These are phyloP conservation scores for Pharus latifolius DNA, from an alignment of 176 grass and related monocot genomes.

Conservation along the genomic window DNA sequence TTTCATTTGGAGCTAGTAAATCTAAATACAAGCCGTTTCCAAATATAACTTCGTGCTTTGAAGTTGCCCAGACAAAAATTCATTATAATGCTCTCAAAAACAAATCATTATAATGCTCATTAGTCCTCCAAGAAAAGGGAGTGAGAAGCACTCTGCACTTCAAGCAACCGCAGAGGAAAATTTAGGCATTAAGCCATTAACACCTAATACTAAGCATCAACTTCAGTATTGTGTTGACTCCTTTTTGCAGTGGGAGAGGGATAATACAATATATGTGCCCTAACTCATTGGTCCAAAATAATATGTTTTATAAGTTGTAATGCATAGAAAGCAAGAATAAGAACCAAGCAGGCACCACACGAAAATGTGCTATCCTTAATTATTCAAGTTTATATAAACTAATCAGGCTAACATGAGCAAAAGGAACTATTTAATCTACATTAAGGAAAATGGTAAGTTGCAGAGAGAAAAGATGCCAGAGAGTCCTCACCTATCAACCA, in stretches of 20 bases:
- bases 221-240: neutral
- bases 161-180: no score
- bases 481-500: conserved; percentile 85
- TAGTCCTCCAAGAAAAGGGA: neutral
- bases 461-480: neutral
- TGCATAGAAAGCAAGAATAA: neutral
- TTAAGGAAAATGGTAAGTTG: neutral
- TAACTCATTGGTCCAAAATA: neutral
- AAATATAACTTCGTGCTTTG: neutral
- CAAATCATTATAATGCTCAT: no score
- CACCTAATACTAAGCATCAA: no score
- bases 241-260: neutral
- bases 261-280: neutral
- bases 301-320: neutral
- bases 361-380: neutral
- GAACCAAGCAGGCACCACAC: neutral
- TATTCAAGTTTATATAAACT: conserved; percentile 6
- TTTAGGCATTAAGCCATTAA: no score
- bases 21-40: neutral
- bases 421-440: neutral
- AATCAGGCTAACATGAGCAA: neutral
- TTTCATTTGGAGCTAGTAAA: neutral
- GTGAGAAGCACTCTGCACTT: no score
- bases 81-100: no score
- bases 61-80: neutral